phyloP scores from a whole-genome alignment of 345 rosid genomes.

The Clarkia xantiana region DNA sequence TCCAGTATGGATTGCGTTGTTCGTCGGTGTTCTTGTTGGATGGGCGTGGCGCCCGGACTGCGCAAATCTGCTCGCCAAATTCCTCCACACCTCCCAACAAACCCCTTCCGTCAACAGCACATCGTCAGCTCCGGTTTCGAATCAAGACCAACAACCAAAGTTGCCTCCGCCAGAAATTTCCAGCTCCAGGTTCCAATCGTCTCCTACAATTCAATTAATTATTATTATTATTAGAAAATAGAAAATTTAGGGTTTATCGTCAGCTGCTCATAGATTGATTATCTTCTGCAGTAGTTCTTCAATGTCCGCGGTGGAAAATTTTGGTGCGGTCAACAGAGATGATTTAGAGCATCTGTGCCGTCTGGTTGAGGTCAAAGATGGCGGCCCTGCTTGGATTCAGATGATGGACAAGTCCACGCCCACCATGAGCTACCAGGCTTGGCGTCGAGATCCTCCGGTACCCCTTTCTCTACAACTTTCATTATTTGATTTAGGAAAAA shows the following conservation, averaged over 20 bases:
- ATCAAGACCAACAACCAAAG: no score
- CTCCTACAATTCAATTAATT: background rate
- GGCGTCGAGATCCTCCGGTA: constrained; percentile 90
- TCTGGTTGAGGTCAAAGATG: constrained; percentile 81
- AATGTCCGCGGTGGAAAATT: constrained; percentile 14
- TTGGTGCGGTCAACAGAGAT: constrained; percentile 33
- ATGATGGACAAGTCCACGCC: constrained; percentile 84
- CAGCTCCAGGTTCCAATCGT: constrained; percentile 28
- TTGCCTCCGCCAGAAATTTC: constrained; percentile 13
- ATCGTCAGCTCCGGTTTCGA: no score
- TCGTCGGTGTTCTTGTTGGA: constrained; percentile 73
- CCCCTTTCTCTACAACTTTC: constrained; percentile 4
- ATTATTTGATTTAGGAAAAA: background rate
- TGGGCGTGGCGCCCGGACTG: constrained; percentile 92
- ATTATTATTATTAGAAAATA: background rate
- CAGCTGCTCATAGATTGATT: background rate
- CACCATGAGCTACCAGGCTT: constrained; percentile 72
- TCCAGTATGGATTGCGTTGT: constrained; percentile 67
- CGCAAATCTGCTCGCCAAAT: constrained; percentile 39
- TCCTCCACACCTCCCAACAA: constrained; percentile 10
- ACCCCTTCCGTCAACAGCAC: background rate
- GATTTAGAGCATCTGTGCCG: constrained; percentile 59
- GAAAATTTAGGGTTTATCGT: background rate
- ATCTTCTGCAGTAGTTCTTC: constrained; percentile 23
- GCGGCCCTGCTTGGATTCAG: constrained; percentile 90